Evolutionary conservation across 192 early-diverging fungal species (phyloP).

Genomic region (Backusella circina): DNA sequence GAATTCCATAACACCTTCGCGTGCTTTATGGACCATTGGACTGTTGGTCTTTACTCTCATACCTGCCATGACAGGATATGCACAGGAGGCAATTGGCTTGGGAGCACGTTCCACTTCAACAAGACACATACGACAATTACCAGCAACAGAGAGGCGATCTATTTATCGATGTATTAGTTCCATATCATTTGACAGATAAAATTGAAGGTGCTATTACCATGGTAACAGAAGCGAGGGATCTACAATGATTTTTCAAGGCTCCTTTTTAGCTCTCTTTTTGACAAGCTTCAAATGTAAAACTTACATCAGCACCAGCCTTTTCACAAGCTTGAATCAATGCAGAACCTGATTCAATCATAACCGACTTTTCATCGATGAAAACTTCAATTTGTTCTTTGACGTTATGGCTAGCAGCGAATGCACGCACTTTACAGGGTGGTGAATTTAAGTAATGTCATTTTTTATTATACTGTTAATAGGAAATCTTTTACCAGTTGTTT

Average conservation of each 20-base stretch:
- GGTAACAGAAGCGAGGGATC: slow-evolving; percentile 73
- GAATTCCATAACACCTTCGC: slow-evolving; percentile 91
- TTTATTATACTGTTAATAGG: background rate
- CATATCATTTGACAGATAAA: background rate
- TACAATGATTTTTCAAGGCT: slow-evolving; percentile 8
- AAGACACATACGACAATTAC: slow-evolving; percentile 99
- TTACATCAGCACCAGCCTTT: slow-evolving; percentile 76
- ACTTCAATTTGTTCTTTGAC: slow-evolving; percentile 71
- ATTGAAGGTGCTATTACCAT: slow-evolving; percentile 22
- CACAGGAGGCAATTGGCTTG: slow-evolving; percentile 95
- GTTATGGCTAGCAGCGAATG: slow-evolving; percentile 39
- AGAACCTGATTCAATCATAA: slow-evolving; percentile 88
- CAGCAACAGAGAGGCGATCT: slow-evolving; percentile 92
- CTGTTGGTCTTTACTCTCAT: slow-evolving; percentile 97
- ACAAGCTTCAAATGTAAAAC: background rate
- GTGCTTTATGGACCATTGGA: slow-evolving; percentile 92
- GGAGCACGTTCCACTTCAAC: slow-evolving; percentile 96
- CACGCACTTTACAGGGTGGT: slow-evolving; percentile 14
- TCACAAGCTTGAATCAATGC: slow-evolving; percentile 98
- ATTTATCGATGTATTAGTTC: slow-evolving; percentile 32
- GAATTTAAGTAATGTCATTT: background rate
- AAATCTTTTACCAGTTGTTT: slow-evolving; percentile 11
- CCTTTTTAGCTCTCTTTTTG: background rate
- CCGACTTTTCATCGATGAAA: slow-evolving; percentile 86
- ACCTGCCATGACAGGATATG: slow-evolving; percentile 94